These are phyloP conservation scores for Stylosanthes scabra DNA, from an alignment of 331 rosid genomes.

Conservation along the genomic window DNA sequence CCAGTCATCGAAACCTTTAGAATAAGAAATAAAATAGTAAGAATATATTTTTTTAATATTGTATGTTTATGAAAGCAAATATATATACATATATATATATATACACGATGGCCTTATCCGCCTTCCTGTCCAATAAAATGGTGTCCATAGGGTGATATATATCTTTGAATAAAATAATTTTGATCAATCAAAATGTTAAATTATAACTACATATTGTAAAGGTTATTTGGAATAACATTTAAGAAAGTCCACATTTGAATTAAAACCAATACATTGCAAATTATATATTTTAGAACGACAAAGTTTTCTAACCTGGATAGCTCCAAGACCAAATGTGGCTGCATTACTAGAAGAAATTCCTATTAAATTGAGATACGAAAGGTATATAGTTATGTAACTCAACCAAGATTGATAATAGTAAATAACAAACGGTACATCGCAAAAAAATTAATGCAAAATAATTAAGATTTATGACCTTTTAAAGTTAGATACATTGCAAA, in stretches of 20 bases:
- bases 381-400: not conserved
- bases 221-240: not conserved
- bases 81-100: no score
- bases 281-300: not conserved
- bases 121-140: no score
- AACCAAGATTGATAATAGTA: not conserved
- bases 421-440: not conserved
- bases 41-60: no score
- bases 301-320: constrained; percentile 50
- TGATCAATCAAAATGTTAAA: no score
- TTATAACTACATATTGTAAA: not conserved
- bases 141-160: no score
- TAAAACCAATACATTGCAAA: not conserved
- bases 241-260: no score
- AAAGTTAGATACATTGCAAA: no score
- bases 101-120: no score
- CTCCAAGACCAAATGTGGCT: constrained; percentile 68
- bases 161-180: no score
- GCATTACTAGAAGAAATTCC: constrained; percentile 64
- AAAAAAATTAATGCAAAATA: not conserved
- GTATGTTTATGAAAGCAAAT: no score
- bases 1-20: constrained; percentile 68
- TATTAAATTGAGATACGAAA: constrained; percentile 27
- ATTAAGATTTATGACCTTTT: not conserved
- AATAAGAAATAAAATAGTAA: no score